Evolutionary conservation across 495 filamentous ascomycete species (phyloP).

Genomic region (Friedmanniomyces simplex): DNA sequence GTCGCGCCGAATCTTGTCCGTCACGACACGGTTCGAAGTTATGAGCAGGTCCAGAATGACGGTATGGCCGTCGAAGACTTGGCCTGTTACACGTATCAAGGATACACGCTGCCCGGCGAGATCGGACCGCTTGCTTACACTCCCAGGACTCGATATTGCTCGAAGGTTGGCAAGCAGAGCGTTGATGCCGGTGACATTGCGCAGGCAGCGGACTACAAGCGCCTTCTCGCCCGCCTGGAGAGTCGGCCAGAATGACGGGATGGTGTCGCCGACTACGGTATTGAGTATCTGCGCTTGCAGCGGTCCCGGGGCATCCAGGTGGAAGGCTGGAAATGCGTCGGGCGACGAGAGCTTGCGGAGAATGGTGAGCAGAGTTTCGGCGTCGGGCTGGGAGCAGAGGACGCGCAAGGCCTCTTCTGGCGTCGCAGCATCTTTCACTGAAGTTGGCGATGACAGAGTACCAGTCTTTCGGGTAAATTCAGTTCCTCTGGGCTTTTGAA

Average conservation of each 20-base stretch:
- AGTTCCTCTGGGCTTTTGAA: too few relatives aligned
- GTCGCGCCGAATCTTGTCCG: constrained; percentile 33
- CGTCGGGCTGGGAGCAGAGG: constrained; percentile 55
- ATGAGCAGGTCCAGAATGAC: constrained; percentile 43
- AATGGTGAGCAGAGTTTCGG: constrained; percentile 42
- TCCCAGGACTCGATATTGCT: not conserved
- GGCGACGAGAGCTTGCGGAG: constrained; percentile 44
- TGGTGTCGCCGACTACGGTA: constrained; percentile 53
- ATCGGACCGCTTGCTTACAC: not conserved
- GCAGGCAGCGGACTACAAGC: constrained; percentile 55
- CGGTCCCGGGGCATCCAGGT: constrained; percentile 53
- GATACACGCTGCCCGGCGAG: not conserved
- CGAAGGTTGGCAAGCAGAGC: constrained; percentile 10
- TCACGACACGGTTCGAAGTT: constrained; percentile 31
- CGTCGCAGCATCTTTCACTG: constrained; percentile 10
- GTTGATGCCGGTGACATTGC: constrained; percentile 48
- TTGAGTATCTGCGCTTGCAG: constrained; percentile 59
- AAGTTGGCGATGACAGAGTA: not conserved
- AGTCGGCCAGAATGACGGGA: constrained; percentile 66
- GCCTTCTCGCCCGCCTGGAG: constrained; percentile 19
- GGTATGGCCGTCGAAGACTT: not conserved
- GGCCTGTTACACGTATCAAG: not conserved
- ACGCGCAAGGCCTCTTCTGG: constrained; percentile 50
- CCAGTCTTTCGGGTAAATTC: not conserved
- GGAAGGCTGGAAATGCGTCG: constrained; percentile 34